Evolutionary conservation across 225 moss, liverwort and hornwort genomes (phyloP), one percentile per base, ranked within the genome.

Genomic region (Sphagnum contortum): DNA sequence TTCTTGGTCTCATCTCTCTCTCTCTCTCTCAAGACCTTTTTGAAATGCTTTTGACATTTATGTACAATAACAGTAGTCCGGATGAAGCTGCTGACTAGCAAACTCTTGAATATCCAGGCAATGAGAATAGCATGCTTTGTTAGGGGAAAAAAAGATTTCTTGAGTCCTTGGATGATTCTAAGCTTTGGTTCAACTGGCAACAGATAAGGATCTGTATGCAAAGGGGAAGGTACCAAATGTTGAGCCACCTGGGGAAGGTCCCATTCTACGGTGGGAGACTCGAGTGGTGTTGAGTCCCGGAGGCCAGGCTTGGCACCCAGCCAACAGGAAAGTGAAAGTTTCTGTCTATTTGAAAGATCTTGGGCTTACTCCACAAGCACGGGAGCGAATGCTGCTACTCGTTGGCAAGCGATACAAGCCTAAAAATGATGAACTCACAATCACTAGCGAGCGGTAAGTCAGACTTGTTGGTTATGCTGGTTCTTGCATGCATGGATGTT

Each of bases 271-370:
- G 64, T 92, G 92, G 96, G 78, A 80, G 48, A 96, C 88, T 59
- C 81, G 88, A 62, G 87, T 92, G 56, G 92, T 98, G 4, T 64
- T 98, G 66, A 81, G 83, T 60, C 92, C 83, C 3, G 90, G 96
- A 57, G 83, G 88, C 13, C 80, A 96, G 57, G 87, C 83, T 12
- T 89, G 78, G 72, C 92, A 96, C 67, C 92, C 87, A 55, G 85
- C 87, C 47, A 92, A 91, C 64, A 78, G 89, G 9, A 96, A 92
- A 74, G 85, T 98, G 59, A 92, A 89, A 73, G 79, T 92, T 55
- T 80, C 89, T 4, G 80, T 98, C 49, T 88, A 74, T 55, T 74
- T 98, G 73, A 89, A 87, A 70, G 89, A 98, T 76, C 68, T 92
- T 57, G 83, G 79, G 59, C 85, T 96, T 70, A 67, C 85, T 52